Base-by-base conservation (phyloP, 257 asterid species). In the Nicotiana sylvestris region DNA sequence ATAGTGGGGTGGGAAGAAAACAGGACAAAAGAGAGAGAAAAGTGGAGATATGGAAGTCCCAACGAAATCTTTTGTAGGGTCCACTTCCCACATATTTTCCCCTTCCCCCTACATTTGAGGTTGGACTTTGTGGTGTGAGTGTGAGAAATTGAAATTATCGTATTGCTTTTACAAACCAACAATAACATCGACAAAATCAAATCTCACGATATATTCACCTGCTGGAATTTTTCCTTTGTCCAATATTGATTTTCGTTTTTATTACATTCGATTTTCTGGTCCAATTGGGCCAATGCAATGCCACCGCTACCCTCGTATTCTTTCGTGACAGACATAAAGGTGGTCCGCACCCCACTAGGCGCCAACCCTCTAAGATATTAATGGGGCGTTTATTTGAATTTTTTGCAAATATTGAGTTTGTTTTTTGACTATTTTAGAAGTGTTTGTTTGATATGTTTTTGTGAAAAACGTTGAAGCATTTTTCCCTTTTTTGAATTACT, bases 1-100 rank as follows among this genome's bases (percentile, higher is more conserved):
- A 56, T 77, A 72, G 65, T 80, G 82, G 67, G 82, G 67, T 57
- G 66, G 76, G 69, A 56, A 58, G 27, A 65, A n/a, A 10, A 78
- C 8, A 76, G 65, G 82, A 46, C 69, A 83, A 87, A 81, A 80
- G 46, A 82, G 86, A 83, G 88, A 74, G 82, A 84, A 39, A 86
- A 72, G 80, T 13, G 56, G 81, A 86, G 90, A 89, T 86, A 86
- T 84, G 83, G 80, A 82, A 60, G 78, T 74, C 82, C 82, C 79
- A 79, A 85, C 18, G 77, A 85, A 89, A 89, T 86, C 89, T 85
- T 89, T 78, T 61, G 51, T 8, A 81, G 89, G 88, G 33, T 77
- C 88, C 84, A 60, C 66, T 78, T 46, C 3, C 62, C 83, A 61
- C 76, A 37, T 29, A 13, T 17, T 56, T 39, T 51, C 7, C 16